Conservation (phyloP, 2,329 filamentous ascomycete genomes). For the Cladophialophora bantiana region DNA sequence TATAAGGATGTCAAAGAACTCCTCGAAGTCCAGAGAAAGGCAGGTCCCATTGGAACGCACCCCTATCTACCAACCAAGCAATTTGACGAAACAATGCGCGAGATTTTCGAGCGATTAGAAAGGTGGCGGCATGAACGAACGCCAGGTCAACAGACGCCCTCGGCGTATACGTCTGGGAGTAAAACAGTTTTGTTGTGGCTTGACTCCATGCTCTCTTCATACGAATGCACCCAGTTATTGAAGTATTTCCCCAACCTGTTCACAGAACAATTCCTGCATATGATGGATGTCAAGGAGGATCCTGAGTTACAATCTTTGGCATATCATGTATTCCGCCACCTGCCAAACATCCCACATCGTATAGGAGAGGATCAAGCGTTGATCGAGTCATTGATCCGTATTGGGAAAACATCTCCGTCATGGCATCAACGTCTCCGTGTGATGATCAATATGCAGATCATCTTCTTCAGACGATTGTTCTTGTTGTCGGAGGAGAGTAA, state of each 20-base stretch:
- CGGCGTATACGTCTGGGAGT: constrained; percentile 91
- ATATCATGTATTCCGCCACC: constrained; percentile 94
- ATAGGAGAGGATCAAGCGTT: constrained; percentile 84
- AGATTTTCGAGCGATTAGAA: constrained; percentile 81
- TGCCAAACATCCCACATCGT: constrained; percentile 93
- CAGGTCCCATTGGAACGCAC: constrained; percentile 81
- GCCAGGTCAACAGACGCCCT: constrained; percentile 90
- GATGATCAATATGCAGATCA: constrained; percentile 97
- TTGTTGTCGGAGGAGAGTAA: constrained; percentile 78
- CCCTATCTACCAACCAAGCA: constrained; percentile 81
- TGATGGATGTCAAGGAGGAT: constrained; percentile 99
- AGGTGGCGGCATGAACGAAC: constrained; percentile 84
- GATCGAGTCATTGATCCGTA: constrained; percentile 83
- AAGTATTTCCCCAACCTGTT: constrained; percentile 90
- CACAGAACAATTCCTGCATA: constrained; percentile 92
- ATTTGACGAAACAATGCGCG: constrained; percentile 73
- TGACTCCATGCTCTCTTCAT: constrained; percentile 85
- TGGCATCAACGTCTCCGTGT: constrained; percentile 97
- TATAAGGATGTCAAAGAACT: constrained; percentile 80
- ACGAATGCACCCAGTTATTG: constrained; percentile 89
- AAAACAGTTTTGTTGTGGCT: constrained; percentile 97
- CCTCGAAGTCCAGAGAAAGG: constrained; percentile 76
- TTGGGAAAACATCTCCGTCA: constrained; percentile 80
- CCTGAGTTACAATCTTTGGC: constrained; percentile 92
- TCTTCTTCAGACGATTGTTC: constrained; percentile 97